Conservation (phyloP, 75 land plant species). For the Ceratopteris richardii region DNA sequence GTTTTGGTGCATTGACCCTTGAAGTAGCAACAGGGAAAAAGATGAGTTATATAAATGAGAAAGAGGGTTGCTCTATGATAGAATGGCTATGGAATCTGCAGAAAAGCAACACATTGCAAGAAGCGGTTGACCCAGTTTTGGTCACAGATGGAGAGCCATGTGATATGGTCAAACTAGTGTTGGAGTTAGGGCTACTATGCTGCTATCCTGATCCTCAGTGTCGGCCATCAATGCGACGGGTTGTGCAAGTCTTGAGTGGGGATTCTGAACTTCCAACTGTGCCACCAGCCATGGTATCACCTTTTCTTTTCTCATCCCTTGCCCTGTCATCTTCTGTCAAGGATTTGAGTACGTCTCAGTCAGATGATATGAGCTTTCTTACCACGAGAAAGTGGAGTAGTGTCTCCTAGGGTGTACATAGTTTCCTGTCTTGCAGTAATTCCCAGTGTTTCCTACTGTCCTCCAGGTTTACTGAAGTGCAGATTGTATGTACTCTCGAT, state of each 20-base stretch:
- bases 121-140: slow-evolving; percentile 46
- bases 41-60: slow-evolving; percentile 45
- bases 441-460: no score
- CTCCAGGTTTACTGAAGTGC: no score
- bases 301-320: background rate
- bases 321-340: no score
- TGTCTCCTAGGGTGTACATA: no score
- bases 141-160: slow-evolving; percentile 42
- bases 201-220: slow-evolving; percentile 64
- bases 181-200: slow-evolving; percentile 60
- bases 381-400: no score
- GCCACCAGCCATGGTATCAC: slow-evolving; percentile 19
- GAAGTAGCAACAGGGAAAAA: slow-evolving; percentile 42
- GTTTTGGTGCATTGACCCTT: slow-evolving; percentile 72
- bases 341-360: no score
- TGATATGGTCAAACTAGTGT: slow-evolving; percentile 54
- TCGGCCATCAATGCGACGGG: slow-evolving; percentile 71
- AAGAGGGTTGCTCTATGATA: slow-evolving; percentile 30
- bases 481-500: no score
- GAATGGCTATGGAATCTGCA: slow-evolving; percentile 87
- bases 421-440: no score
- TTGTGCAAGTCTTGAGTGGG: slow-evolving; percentile 69
- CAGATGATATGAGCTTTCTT: no score
- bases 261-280: slow-evolving; percentile 56
- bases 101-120: slow-evolving; percentile 17